Percentiles rank a stretch among this genome's conserved stretches.
phyloP scores from a whole-genome alignment of 1,284 basidiomycete genomes.

The Anthracocystis panici-leucophaei region DNA sequence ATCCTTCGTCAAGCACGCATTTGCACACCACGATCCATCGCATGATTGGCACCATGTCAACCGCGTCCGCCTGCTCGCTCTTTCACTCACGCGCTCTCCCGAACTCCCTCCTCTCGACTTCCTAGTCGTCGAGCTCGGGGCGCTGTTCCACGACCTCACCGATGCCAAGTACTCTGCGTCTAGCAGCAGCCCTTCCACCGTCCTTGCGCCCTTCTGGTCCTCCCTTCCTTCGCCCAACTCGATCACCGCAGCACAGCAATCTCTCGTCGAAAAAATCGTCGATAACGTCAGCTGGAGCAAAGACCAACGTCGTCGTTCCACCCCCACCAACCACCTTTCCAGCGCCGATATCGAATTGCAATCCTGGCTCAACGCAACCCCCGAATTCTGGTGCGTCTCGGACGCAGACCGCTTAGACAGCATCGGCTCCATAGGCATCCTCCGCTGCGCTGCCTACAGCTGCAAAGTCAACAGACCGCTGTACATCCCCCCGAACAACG shows the following conservation, averaged over 20 bases:
- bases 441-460: conserved; percentile 87
- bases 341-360: conserved; percentile 29
- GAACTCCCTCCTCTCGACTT: conserved; percentile 72
- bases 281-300: conserved; percentile 88
- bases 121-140: conserved; percentile 79
- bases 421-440: conserved; percentile 87
- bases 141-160: conserved; percentile 87
- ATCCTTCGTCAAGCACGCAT: conserved; percentile 73
- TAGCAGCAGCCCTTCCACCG: conserved; percentile 2
- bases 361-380: conserved; percentile 80
- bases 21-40: conserved; percentile 82
- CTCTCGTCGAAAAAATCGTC: conserved; percentile 74
- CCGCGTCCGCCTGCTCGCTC: conserved; percentile 81
- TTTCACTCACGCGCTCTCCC: conserved; percentile 76
- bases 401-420: conserved; percentile 92
- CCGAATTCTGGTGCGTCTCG: conserved; percentile 88
- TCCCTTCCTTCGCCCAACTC: neutral
- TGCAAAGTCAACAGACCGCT: conserved; percentile 78
- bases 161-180: conserved; percentile 80
- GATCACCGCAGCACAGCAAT: conserved; percentile 5
- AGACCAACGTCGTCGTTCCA: conserved; percentile 73
- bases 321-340: neutral
- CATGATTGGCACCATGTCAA: conserved; percentile 91
- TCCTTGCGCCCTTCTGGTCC: conserved; percentile 26
- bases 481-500: conserved; percentile 71